These are phyloP conservation scores for Aspergillus sclerotioniger DNA, from an alignment of 495 filamentous ascomycete species.

Conservation along the genomic window DNA sequence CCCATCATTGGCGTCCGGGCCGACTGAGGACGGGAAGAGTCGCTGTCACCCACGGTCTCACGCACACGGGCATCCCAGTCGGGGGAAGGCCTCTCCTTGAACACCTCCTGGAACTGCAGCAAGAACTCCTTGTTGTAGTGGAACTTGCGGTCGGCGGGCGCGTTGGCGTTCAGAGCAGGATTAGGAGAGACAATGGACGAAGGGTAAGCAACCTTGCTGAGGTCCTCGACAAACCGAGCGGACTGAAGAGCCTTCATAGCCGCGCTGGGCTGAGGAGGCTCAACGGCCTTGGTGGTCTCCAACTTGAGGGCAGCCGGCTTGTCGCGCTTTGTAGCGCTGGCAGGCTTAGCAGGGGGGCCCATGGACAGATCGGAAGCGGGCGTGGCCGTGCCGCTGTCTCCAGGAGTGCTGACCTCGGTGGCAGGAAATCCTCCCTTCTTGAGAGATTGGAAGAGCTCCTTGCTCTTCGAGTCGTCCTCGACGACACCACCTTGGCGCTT, in stretches of 20 bases:
- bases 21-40: constrained; percentile 68
- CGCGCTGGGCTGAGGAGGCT: constrained; percentile 86
- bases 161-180: constrained; percentile 76
- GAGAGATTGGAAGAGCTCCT: constrained; percentile 53
- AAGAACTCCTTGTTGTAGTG: constrained; percentile 95
- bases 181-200: constrained; percentile 80
- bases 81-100: constrained; percentile 89
- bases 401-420: constrained; percentile 49
- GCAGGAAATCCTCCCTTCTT: constrained; percentile 52
- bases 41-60: constrained; percentile 78
- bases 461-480: constrained; percentile 36
- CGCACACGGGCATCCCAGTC: constrained; percentile 86
- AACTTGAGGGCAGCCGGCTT: constrained; percentile 84
- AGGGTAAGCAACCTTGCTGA: constrained; percentile 71
- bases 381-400: constrained; percentile 55
- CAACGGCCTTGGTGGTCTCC: constrained; percentile 75
- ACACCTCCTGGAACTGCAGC: constrained; percentile 92
- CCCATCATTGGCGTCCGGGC: constrained; percentile 62
- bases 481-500: constrained; percentile 36
- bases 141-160: constrained; percentile 75
- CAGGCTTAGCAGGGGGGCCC: constrained; percentile 53
- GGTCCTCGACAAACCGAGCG: constrained; percentile 75
- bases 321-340: constrained; percentile 51
- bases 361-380: constrained; percentile 56
- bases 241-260: constrained; percentile 88